Percentiles rank a stretch among this genome's conserved stretches.
Evolutionary conservation across 1,284 basidiomycete genomes (phyloP).

Genomic region (Golubevia sp.): DNA sequence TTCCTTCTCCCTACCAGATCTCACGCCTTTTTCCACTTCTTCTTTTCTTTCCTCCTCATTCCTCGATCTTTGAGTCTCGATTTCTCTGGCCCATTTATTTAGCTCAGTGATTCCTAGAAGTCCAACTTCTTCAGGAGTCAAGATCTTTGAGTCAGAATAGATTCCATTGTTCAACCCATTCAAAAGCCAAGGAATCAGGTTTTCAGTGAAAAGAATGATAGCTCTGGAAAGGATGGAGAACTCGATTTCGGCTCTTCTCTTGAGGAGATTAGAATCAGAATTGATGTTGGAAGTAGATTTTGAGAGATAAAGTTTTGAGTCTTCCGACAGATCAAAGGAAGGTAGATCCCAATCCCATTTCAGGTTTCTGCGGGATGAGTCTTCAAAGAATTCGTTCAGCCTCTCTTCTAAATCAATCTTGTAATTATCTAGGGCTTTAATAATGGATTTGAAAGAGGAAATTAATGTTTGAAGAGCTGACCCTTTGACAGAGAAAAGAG

Average conservation of each 20-base stretch:
- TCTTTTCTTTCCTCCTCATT: conserved; percentile 1
- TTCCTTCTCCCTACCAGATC: conserved; percentile 5
- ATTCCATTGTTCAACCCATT: conserved; percentile 4
- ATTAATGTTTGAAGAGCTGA: conserved; percentile 3
- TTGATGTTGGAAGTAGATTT: no score
- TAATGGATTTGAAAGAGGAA: background rate
- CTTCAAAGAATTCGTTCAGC: conserved; percentile 2
- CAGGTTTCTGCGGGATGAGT: background rate
- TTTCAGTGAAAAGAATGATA: conserved; percentile 14
- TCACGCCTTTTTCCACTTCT: conserved; percentile 10
- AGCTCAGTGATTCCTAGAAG: no score
- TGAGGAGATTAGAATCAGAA: background rate
- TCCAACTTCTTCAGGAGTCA: no score
- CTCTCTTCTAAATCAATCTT: background rate
- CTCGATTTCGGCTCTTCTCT: background rate
- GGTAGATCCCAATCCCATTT: conserved; percentile 9
- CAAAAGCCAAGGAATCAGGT: conserved; percentile 7
- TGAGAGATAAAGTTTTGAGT: conserved; percentile 1
- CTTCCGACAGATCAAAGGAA: conserved; percentile 7
- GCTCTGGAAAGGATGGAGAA: conserved; percentile 9
- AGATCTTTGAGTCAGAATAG: background rate
- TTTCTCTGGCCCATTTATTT: background rate
- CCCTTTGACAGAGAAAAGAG: conserved; percentile 2
- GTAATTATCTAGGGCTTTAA: conserved; percentile 1
- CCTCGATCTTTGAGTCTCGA: background rate